Base-by-base conservation (phyloP, 129 eudicot genomes). In the Lactuca sativa region DNA sequence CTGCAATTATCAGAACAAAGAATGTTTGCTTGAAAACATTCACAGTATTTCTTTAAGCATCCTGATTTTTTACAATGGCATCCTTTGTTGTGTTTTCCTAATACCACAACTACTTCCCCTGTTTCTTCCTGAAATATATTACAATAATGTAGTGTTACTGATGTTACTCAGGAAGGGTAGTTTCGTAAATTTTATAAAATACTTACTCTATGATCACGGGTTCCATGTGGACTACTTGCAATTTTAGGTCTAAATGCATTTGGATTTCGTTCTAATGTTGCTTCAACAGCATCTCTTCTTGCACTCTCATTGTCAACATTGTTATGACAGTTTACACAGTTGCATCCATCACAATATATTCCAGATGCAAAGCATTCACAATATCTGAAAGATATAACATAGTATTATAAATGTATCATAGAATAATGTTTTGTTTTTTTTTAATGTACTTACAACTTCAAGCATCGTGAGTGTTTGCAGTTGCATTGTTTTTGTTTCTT, bases 361-460 rank as follows among this genome's bases (percentile, higher is more conserved):
- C 97, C 97, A 66, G 96, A 92, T 64, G 96, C 97, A 84, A 92
- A 92, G 76, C 97, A 91, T 74, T 91, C 97, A 70, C 97, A 91
- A 76, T 91, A 91, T 86, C 97, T 91, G 87, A 18, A 59, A 53
- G 12, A 16, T 37, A 17, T 40, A 40, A 2, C 2, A 5, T 5
- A 4, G 44, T 4, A 40, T 40, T 7, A 40, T 6, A 2, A 40
- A 5, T 7, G 30, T 25, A 7, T 40, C 44, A 40, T 6, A 9
- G 2, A 43, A 43, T 43, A 2, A 43, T 43, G 3, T 43, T 43
- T 38, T 38, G 7, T 43, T 21, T 21, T 21, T 21, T 21, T 21
- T 21, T 21, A 43, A 1, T 47, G 0, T 59, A 76, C 96, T 82
- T 84, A 90, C 96, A 90, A 56, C 72, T 90, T 90, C 73, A 90